Percentiles rank a stretch among this genome's conserved stretches.
phyloP scores from a whole-genome alignment of 805 yeast species.

The Komagataella mondaviorum region DNA sequence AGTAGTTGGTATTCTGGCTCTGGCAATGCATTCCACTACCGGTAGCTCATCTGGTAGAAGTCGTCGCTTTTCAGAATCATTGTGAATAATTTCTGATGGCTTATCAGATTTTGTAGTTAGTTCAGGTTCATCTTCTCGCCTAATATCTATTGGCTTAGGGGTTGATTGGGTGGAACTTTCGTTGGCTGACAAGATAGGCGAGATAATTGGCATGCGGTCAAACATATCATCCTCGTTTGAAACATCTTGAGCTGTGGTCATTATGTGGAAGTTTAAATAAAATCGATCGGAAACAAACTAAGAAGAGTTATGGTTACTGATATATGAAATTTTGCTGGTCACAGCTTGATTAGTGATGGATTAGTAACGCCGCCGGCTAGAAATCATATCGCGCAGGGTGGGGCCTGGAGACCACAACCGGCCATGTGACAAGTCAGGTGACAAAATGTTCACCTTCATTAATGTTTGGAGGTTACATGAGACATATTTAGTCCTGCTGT shows the following conservation, averaged over 20 bases:
- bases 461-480: not conserved
- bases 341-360: not conserved
- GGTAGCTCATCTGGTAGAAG: slow-evolving; percentile 51
- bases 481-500: too few species aligned
- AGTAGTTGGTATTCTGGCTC: slow-evolving; percentile 95
- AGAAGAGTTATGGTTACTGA: not conserved
- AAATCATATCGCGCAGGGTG: not conserved
- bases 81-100: not conserved
- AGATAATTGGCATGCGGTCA: slow-evolving; percentile 22
- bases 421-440: not conserved
- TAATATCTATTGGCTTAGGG: not conserved
- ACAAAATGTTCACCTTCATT: too few species aligned
- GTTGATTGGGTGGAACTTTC: not conserved
- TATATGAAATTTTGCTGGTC: not conserved
- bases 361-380: not conserved
- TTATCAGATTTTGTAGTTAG: not conserved
- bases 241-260: not conserved
- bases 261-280: not conserved
- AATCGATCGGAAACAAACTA: not conserved
- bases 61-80: slow-evolving; percentile 15
- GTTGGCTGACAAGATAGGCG: slow-evolving; percentile 20
- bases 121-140: not conserved
- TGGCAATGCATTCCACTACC: slow-evolving; percentile 70
- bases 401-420: not conserved
- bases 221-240: slow-evolving; percentile 12